Base-by-base conservation (phyloP, 345 rosid species). In the Populus simonii region DNA sequence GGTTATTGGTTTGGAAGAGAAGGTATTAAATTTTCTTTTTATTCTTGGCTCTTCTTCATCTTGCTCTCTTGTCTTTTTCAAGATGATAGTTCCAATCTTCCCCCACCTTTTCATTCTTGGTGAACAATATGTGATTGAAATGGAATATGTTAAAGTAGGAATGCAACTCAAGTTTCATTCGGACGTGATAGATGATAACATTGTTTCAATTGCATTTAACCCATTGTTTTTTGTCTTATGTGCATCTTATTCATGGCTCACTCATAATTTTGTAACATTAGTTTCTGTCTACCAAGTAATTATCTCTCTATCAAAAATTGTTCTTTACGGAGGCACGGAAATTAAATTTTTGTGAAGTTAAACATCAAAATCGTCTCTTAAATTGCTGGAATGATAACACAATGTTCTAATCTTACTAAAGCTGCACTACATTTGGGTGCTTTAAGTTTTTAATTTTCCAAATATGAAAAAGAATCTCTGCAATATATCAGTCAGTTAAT, bases 1-100 rank as follows among this genome's bases (percentile, higher is more conserved):
- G 88, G 99, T 94, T 77, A 94, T 96, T 59, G 90, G 94, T 76
- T 90, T 96, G 87, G 99, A 96, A 88, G 99, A 96, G 87, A 96
- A 96, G 98, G 99, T 96, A 88, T 35, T 59, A 27, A 12, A 23
- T 61, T 74, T 49, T n/a, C 45, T 71, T 25, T 35, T 36, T 10
- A 66, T 70, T n/a, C 77, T 57, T 17, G 35, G 41, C 73, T 38
- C 25, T 38, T 31, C 23, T 62, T 68, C 5, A 13, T 9, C 41
- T 9, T 36, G 43, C 55, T 31, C 38, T 62, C 43, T 20, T 74
- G 59, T 6, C 27, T 75, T 68, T 8, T 68, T 8, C n/a, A 10
- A 45, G 59, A 47, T 49, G 17, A 49, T 22, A 10, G 29, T 66
- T 49, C 45, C 49, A 45, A 16, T 22, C 41, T 22, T 33, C 61